A percentile compares a stretch with the other conserved stretches of the same genome.
phyloP scores from a whole-genome alignment of 2,329 filamentous ascomycete genomes.

The Aspergillus spinulosporus region DNA sequence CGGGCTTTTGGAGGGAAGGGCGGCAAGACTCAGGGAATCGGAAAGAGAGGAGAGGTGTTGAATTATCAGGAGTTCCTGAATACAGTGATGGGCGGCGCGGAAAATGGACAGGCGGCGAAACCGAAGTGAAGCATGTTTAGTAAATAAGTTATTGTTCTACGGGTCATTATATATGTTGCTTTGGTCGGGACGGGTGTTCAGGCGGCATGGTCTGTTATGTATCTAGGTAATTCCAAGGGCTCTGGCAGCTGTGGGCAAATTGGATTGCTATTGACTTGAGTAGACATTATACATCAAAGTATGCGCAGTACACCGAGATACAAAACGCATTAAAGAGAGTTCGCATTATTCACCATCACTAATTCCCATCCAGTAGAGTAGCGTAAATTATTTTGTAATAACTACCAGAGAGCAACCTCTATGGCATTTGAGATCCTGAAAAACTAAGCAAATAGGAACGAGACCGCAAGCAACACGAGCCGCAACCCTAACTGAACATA shows the following conservation, averaged over 20 bases:
- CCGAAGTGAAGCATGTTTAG: constrained; percentile 17
- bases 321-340: neutral
- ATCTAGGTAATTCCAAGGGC: constrained; percentile 1
- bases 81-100: constrained; percentile 60
- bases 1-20: constrained; percentile 70
- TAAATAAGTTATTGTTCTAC: neutral
- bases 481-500: constrained; percentile 60
- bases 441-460: neutral
- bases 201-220: neutral
- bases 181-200: neutral
- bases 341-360: neutral
- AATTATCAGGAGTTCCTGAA: constrained; percentile 89
- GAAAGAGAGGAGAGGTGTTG: constrained; percentile 81
- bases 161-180: neutral
- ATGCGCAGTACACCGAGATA: neutral
- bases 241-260: constrained; percentile 14
- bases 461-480: neutral
- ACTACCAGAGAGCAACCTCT: neutral
- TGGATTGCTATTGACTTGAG: neutral
- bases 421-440: neutral
- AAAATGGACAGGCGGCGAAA: constrained; percentile 30
- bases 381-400: neutral
- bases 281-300: neutral
- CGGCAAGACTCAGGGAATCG: constrained; percentile 49
- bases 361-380: neutral